Evolutionary conservation across 345 rosid genomes (phyloP).

Genomic region (Bretschneidera sinensis): DNA sequence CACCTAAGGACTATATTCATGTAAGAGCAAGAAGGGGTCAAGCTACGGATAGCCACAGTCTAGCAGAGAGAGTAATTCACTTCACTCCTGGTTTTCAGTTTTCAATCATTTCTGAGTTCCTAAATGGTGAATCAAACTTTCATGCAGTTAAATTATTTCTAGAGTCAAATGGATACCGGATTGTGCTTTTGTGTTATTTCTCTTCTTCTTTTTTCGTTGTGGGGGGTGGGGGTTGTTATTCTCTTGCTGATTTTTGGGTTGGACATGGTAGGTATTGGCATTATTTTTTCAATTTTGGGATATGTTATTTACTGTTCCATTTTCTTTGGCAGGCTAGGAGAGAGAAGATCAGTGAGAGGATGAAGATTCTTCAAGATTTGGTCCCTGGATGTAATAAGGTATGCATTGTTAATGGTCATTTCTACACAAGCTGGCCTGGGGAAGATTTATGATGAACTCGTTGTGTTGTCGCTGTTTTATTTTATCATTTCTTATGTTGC

Average conservation of each 20-base stretch:
- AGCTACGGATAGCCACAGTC: slow-evolving; percentile 97
- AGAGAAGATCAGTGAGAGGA: slow-evolving; percentile 93
- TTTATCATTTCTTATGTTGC: too few relatives aligned
- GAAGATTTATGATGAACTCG: slow-evolving; percentile 3
- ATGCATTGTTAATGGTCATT: slow-evolving; percentile 4
- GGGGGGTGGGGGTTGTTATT: neutral
- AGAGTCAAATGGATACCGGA: neutral
- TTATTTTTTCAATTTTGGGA: neutral
- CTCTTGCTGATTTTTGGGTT: neutral
- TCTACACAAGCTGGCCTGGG: neutral
- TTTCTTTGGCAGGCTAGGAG: slow-evolving; percentile 72
- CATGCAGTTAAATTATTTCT: neutral
- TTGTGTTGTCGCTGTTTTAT: neutral
- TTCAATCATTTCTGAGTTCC: neutral
- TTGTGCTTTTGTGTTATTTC: neutral
- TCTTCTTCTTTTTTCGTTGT: neutral
- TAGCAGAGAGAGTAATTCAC: slow-evolving; percentile 85
- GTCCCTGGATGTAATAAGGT: slow-evolving; percentile 98
- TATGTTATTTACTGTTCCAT: neutral
- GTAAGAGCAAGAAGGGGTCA: slow-evolving; percentile 98
- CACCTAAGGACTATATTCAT: slow-evolving; percentile 87
- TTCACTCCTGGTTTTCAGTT: slow-evolving; percentile 10
- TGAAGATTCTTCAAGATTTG: slow-evolving; percentile 93
- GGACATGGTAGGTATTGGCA: neutral
- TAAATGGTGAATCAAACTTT: neutral